A percentile compares a stretch with the other conserved stretches of the same genome.
These are phyloP conservation scores for Teratosphaeria epicoccoides DNA, from an alignment of 2,329 filamentous ascomycete genomes.

Conservation along the genomic window DNA sequence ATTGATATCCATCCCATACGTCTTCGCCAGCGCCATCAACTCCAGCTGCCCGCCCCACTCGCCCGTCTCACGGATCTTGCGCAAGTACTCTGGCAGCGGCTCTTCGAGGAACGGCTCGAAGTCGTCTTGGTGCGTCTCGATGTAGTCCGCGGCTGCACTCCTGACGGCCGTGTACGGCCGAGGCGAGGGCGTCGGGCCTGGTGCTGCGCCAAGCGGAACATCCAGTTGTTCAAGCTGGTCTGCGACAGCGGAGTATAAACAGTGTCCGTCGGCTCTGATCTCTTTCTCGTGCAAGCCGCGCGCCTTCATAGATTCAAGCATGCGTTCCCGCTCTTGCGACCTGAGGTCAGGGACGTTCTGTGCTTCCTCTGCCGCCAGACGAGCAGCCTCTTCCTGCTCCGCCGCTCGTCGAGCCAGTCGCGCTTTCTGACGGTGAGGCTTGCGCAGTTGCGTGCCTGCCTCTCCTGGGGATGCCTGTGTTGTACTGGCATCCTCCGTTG, in stretches of 20 bases:
- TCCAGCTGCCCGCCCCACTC: conserved; percentile 97
- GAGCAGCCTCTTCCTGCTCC: conserved; percentile 61
- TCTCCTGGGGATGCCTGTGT: not conserved
- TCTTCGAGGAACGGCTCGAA: conserved; percentile 84
- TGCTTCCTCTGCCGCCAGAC: conserved; percentile 65
- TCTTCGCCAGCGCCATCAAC: conserved; percentile 69
- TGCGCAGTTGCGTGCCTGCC: conserved; percentile 40
- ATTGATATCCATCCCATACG: conserved; percentile 69
- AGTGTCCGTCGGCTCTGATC: conserved; percentile 86
- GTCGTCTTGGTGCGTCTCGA: conserved; percentile 61
- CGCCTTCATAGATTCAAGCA: conserved; percentile 56
- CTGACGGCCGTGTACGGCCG: conserved; percentile 56
- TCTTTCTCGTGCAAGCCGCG: conserved; percentile 61
- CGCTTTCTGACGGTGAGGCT: conserved; percentile 84
- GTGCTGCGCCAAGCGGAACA: conserved; percentile 32
- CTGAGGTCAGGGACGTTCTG: conserved; percentile 62
- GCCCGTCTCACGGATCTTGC: conserved; percentile 71
- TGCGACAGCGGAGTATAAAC: conserved; percentile 82
- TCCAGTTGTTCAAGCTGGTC: conserved; percentile 55
- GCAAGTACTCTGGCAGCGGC: conserved; percentile 59
- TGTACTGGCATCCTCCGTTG: not conserved
- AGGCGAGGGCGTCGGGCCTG: conserved; percentile 4
- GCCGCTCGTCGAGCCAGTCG: conserved; percentile 80
- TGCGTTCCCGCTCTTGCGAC: conserved; percentile 56
- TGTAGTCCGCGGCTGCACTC: conserved; percentile 64